Conservation (phyloP, 2,329 filamentous ascomycete genomes). For the Aspergillus pseudoterreus region DNA sequence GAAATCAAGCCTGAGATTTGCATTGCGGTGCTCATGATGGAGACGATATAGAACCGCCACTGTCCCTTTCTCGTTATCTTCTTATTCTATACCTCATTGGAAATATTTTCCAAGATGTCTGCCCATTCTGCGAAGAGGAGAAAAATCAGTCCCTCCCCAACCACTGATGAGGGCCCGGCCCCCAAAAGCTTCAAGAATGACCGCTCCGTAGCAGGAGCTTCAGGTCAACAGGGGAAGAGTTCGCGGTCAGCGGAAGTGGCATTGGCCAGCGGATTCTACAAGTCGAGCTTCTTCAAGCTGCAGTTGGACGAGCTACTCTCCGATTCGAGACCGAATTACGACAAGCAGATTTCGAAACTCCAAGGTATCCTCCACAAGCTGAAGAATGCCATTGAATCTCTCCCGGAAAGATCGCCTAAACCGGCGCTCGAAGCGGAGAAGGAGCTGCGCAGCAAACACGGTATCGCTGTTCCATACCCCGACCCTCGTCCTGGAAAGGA, state of each 20-base stretch:
- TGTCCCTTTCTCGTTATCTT: background rate
- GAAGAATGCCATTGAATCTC: conserved; percentile 55
- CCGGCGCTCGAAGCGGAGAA: conserved; percentile 63
- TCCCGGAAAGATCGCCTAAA: conserved; percentile 50
- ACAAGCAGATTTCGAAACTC: conserved; percentile 51
- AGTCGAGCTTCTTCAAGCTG: conserved; percentile 64
- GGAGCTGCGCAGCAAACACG: conserved; percentile 62
- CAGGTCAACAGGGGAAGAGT: background rate
- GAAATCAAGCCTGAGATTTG: background rate
- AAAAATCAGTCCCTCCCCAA: conserved; percentile 40
- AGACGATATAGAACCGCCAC: too few relatives aligned
- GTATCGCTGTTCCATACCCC: conserved; percentile 77
- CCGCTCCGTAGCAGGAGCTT: conserved; percentile 10
- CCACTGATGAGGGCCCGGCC: conserved; percentile 22
- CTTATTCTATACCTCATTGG: background rate
- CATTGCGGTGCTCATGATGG: background rate
- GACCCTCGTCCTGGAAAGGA: conserved; percentile 72
- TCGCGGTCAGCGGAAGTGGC: conserved; percentile 31
- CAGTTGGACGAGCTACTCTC: conserved; percentile 62
- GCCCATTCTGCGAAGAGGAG: conserved; percentile 42
- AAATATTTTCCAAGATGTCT: conserved; percentile 24
- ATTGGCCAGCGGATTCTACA: conserved; percentile 53
- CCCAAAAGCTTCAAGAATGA: conserved; percentile 14
- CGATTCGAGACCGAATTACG: conserved; percentile 56
- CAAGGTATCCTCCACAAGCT: conserved; percentile 54